These are phyloP conservation scores for Lophiotrema nucula DNA, from an alignment of 495 filamentous ascomycete genomes.

Conservation along the genomic window DNA sequence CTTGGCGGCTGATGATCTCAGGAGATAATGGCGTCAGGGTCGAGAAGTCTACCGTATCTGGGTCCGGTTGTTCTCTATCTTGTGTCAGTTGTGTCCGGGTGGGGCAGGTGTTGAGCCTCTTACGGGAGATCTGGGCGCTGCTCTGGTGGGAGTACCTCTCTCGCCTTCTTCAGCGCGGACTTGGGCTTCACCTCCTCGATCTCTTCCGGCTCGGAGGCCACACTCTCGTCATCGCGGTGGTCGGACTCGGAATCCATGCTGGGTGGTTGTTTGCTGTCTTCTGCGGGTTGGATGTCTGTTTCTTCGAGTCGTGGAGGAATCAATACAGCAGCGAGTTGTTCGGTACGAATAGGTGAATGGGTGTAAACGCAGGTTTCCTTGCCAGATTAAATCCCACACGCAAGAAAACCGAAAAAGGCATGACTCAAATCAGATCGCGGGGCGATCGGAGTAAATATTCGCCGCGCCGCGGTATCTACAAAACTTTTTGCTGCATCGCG, in stretches of 20 bases:
- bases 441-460: slow-evolving; percentile 20
- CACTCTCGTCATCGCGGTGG: slow-evolving; percentile 39
- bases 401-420: slow-evolving; percentile 15
- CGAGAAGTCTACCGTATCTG: slow-evolving; percentile 75
- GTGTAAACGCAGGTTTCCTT: not conserved
- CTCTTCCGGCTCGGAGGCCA: slow-evolving; percentile 35
- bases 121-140: slow-evolving; percentile 62
- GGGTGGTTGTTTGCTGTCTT: slow-evolving; percentile 15
- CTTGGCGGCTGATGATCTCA: slow-evolving; percentile 95
- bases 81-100: not conserved
- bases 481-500: slow-evolving; percentile 11
- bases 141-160: slow-evolving; percentile 55
- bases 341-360: not conserved
- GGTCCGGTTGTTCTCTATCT: slow-evolving; percentile 68
- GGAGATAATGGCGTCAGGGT: slow-evolving; percentile 80
- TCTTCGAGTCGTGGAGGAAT: too few relatives aligned
- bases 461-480: slow-evolving; percentile 8
- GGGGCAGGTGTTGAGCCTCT: not conserved
- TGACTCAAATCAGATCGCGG: slow-evolving; percentile 26
- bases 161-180: slow-evolving; percentile 65
- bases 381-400: slow-evolving; percentile 14
- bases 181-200: slow-evolving; percentile 53
- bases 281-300: too few relatives aligned
- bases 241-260: slow-evolving; percentile 35
- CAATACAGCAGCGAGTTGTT: too few relatives aligned